Evolutionary conservation across 768 basidiomycete species (phyloP), one percentile per base, ranked within the genome.

Genomic region (Pleurotus salmoneostramineus): DNA sequence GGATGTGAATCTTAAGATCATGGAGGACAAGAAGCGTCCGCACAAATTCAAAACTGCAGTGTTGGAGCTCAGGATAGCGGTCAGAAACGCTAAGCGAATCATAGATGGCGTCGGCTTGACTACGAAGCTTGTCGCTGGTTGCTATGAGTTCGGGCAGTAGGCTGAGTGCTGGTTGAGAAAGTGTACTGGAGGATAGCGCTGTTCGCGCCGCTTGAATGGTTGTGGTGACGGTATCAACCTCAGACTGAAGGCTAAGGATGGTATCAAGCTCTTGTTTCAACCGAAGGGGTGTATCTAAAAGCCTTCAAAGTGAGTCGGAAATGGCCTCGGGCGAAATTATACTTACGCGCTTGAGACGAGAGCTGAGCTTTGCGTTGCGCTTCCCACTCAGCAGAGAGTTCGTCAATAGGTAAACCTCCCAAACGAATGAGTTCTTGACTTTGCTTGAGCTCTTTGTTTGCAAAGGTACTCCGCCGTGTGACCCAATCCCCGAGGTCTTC

Each of bases 1-100:
- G 58, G 5, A 77, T 72, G 51, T 71, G 74, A 17, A 75, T 72
- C 57, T 77, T 79, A 31, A 75, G 64, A 58, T 77, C 72, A n/a
- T 67, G 63, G 3, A 69, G 71, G 56, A 74, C 62, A 1, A 77
- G 55, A 0, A 78, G 68, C 0, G 61, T 65, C 2, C 59, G 59
- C 2, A 74, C 64, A 56, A 74, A 74, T 8, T n/a, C n/a, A n/a
- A n/a, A n/a, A n/a, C n/a, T n/a, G n/a, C n/a, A n/a, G n/a, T n/a
- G n/a, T n/a, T n/a, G n/a, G n/a, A n/a, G n/a, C n/a, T n/a, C n/a
- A n/a, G n/a, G n/a, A n/a, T n/a, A n/a, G n/a, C n/a, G n/a, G n/a
- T n/a, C n/a, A n/a, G n/a, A n/a, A n/a, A n/a, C n/a, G n/a, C n/a
- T n/a, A n/a, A n/a, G n/a, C n/a, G n/a, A n/a, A n/a, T n/a, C n/a